phyloP scores from a whole-genome alignment of 306 rosid genomes.

The Castanopsis chinensis region DNA sequence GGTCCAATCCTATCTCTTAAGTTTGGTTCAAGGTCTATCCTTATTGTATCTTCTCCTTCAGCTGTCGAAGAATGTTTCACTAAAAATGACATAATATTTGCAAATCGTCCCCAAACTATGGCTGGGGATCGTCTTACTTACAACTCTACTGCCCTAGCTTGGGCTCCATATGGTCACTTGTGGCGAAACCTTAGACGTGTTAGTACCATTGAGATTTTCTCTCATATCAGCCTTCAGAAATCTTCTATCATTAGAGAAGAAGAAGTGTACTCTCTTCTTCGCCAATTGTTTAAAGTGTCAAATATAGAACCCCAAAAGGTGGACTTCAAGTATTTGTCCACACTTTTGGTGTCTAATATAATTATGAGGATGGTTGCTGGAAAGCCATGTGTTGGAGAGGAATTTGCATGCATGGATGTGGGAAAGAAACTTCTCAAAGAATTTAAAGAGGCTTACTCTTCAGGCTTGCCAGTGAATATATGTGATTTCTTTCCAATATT shows the following conservation, averaged over 20 bases:
- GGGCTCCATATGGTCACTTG: slow-evolving; percentile 25
- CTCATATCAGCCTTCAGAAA: slow-evolving; percentile 7
- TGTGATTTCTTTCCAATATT: neutral
- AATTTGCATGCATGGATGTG: slow-evolving; percentile 1
- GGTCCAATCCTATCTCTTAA: slow-evolving; percentile 24
- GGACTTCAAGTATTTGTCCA: neutral
- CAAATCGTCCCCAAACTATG: slow-evolving; percentile 33
- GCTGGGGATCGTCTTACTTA: slow-evolving; percentile 25
- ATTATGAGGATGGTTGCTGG: slow-evolving; percentile 32
- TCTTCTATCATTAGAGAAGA: slow-evolving; percentile 18
- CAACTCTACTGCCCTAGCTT: slow-evolving; percentile 1
- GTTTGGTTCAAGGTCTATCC: slow-evolving; percentile 25
- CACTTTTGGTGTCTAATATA: slow-evolving; percentile 22
- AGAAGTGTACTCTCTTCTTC: slow-evolving; percentile 12
- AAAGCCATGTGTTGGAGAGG: slow-evolving; percentile 25
- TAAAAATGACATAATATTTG: slow-evolving; percentile 33
- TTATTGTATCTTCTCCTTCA: slow-evolving; percentile 39
- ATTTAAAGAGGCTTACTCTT: neutral
- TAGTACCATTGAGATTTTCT: slow-evolving; percentile 22
- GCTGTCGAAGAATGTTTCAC: slow-evolving; percentile 36
- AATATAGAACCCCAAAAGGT: neutral
- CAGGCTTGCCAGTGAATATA: neutral
- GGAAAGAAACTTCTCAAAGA: slow-evolving; percentile 15
- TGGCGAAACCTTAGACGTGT: slow-evolving; percentile 33
- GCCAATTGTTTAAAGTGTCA: slow-evolving; percentile 8